Evolutionary conservation across 495 filamentous ascomycete species (phyloP).

Genomic region (Talaromyces liani): DNA sequence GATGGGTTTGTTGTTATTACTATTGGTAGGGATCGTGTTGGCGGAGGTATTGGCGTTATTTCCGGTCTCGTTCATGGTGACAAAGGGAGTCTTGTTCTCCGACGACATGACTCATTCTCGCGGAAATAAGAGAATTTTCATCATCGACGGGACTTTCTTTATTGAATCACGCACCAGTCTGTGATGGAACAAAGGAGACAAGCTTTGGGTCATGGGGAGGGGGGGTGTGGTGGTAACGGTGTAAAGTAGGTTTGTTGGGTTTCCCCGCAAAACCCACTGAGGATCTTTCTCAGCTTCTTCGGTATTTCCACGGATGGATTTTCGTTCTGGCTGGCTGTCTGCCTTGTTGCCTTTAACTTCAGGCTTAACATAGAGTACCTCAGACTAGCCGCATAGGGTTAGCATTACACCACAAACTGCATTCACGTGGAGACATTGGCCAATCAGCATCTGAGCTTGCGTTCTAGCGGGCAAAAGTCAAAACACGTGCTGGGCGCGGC

Average conservation of each 20-base stretch:
- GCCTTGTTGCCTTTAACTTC: constrained; percentile 1
- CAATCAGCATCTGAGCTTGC: not conserved
- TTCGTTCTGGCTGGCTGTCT: not conserved
- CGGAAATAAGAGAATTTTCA: not conserved
- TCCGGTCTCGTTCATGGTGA: constrained; percentile 3
- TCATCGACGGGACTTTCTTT: not conserved
- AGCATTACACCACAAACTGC: not conserved
- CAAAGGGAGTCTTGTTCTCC: not conserved
- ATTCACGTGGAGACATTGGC: not conserved
- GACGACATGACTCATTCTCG: constrained; percentile 3
- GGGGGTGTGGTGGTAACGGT: not conserved
- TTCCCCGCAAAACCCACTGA: constrained; percentile 4
- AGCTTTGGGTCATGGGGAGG: not conserved
- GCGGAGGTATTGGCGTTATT: not conserved
- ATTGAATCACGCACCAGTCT: not conserved
- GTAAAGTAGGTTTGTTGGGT: not conserved
- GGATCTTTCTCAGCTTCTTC: not conserved
- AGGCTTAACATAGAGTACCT: not conserved
- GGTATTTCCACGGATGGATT: not conserved
- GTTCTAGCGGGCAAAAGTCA: not conserved
- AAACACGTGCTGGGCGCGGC: not conserved
- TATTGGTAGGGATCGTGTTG: not conserved
- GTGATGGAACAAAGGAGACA: not conserved
- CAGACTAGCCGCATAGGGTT: not conserved
- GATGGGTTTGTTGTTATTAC: no score